Evolutionary conservation across 1,284 basidiomycete species (phyloP), one percentile per base, ranked within the genome.

Genomic region (Ustilago xerochloae): DNA sequence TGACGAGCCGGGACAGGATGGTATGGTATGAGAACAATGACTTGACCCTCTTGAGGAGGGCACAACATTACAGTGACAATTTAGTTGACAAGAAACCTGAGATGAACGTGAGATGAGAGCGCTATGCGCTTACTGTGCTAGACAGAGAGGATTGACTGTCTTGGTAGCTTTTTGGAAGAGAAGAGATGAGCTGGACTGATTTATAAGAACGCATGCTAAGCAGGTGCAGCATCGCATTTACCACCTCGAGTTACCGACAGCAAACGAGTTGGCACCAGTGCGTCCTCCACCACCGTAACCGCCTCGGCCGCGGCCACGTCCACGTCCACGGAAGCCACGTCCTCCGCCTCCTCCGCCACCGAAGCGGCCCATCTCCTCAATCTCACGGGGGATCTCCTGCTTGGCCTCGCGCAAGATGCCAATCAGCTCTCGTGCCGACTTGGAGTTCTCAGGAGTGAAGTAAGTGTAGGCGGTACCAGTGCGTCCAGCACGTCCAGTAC

Each of bases 381-480:
- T 71, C 84, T 96, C 93, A 57, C 92, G 89, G 22, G 96, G 94
- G 26, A 99, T 88, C 51, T 89, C 87, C 32, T 94, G 91, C 85
- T 95, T 95, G 49, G 94, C 93, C 86, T 99, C 96, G 73, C 89
- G 88, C 70, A 99, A 87, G 78, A 99, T 97, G 75, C 86, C 88
- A 61, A 98, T 87, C 15, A 99, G 89, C 83, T 99, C 96, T 51
- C 94, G 91, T 16, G 96, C 94, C 77, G 90, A 90, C 87, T 96
- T 97, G 63, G 93, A 91, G 86, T 96, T 97, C 82, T 97, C 85
- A n/a, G 84, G 74, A 2, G 84, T 85, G 87, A 99, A 96, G 88
- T 96, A 98, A 12, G 94, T 97, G 87, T 93, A 97, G 5, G 94
- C 93, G 33, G 90, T 92, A 77, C 94, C 93, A 85, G 89, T 94